A percentile compares a stretch with the other conserved stretches of the same genome.
phyloP scores from a whole-genome alignment of 768 basidiomycete genomes.

The Sarcodon sp. region DNA sequence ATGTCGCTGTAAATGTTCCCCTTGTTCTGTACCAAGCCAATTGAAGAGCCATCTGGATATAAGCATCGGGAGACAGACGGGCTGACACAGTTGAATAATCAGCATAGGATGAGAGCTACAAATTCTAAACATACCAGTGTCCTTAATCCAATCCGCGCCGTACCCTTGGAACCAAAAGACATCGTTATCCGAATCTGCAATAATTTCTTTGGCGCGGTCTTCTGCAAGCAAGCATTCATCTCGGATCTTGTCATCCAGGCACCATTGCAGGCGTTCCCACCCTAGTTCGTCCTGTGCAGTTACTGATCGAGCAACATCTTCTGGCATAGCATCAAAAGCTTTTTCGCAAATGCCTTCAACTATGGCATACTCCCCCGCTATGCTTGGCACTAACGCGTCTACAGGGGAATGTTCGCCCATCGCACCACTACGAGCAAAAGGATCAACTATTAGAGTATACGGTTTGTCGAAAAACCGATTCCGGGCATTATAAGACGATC shows the following conservation, averaged over 20 bases:
- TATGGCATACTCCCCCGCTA: constrained; percentile 74
- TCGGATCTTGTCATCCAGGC: constrained; percentile 44
- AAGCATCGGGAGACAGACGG: constrained; percentile 63
- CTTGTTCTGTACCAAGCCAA: constrained; percentile 81
- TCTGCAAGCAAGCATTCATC: constrained; percentile 48
- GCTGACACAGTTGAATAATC: constrained; percentile 18
- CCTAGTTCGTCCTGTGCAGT: constrained; percentile 10
- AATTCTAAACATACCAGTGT: constrained; percentile 34
- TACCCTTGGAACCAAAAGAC: constrained; percentile 75
- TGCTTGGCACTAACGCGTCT: constrained; percentile 83
- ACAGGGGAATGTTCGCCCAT: constrained; percentile 86
- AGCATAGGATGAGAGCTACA: neutral
- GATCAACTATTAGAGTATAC: constrained; percentile 72
- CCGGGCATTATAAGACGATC: constrained; percentile 45
- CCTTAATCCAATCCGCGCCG: constrained; percentile 82
- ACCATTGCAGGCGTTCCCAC: constrained; percentile 68
- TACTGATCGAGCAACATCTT: constrained; percentile 3
- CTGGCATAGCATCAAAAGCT: constrained; percentile 19
- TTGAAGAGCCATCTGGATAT: constrained; percentile 84
- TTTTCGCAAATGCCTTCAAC: constrained; percentile 48
- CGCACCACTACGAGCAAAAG: constrained; percentile 72
- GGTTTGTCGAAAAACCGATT: constrained; percentile 93
- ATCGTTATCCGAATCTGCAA: constrained; percentile 73
- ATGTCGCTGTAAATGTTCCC: constrained; percentile 72
- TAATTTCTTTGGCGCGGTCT: constrained; percentile 39